Evolutionary conservation across 2,329 filamentous ascomycete genomes (phyloP).

Genomic region (Claviceps purpurea): DNA sequence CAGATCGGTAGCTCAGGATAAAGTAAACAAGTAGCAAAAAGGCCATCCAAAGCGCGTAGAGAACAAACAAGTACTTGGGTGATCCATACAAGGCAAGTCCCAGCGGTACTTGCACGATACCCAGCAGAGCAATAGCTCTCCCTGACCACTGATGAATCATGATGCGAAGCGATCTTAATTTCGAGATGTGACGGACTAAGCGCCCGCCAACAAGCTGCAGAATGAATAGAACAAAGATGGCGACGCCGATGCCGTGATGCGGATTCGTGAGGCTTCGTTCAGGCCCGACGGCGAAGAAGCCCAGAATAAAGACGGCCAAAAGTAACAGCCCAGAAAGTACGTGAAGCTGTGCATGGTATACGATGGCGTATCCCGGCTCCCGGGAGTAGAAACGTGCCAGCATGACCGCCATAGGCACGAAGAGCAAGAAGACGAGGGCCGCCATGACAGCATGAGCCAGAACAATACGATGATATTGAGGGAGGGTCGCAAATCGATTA

Average conservation of each 20-base stretch:
- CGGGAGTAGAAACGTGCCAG: conserved; percentile 57
- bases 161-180: conserved; percentile 34
- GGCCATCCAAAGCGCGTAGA: conserved; percentile 69
- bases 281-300: conserved; percentile 66
- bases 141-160: conserved; percentile 85
- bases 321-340: conserved; percentile 53
- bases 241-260: conserved; percentile 72
- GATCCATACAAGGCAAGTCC: conserved; percentile 89
- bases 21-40: conserved; percentile 66
- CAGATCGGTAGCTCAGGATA: conserved; percentile 57
- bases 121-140: conserved; percentile 62
- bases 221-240: conserved; percentile 60
- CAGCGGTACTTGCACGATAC: conserved; percentile 74
- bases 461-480: conserved; percentile 59
- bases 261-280: conserved; percentile 62
- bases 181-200: conserved; percentile 41
- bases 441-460: conserved; percentile 59
- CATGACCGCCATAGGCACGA: conserved; percentile 63
- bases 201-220: conserved; percentile 59
- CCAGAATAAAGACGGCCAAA: conserved; percentile 60
- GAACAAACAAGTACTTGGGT: conserved; percentile 68
- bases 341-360: conserved; percentile 62
- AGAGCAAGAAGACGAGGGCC: conserved; percentile 58
- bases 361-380: conserved; percentile 46
- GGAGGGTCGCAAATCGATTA: conserved; percentile 58